Conservation (phyloP, 129 eudicot species). For the Lactuca sativa region DNA sequence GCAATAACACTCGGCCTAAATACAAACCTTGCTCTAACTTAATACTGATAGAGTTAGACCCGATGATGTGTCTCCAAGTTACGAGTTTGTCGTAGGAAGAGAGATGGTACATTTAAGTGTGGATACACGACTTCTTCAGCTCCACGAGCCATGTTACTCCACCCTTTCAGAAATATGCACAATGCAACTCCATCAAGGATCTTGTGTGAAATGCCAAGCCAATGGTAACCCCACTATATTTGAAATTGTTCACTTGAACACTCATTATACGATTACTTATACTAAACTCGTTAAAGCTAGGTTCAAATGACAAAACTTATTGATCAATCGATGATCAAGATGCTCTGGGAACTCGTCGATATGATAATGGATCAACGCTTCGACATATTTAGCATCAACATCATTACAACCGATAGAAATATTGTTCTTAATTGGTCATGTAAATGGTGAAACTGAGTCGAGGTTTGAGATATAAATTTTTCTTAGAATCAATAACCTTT, state of each 20-base stretch:
- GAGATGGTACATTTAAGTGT: conserved; percentile 32
- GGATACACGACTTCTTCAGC: conserved; percentile 21
- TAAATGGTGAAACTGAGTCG: conserved; percentile 13
- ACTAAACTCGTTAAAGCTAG: not conserved
- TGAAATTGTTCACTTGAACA: conserved; percentile 25
- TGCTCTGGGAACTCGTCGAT: not conserved
- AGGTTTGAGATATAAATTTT: conserved; percentile 5
- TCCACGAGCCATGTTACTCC: conserved; percentile 36
- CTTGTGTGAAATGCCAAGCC: conserved; percentile 20
- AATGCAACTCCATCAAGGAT: conserved; percentile 51
- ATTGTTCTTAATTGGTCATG: not conserved
- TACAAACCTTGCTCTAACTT: conserved; percentile 36
- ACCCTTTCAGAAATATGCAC: conserved; percentile 37
- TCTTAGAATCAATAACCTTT: not conserved
- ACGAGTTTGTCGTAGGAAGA: conserved; percentile 34
- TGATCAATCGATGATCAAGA: not conserved
- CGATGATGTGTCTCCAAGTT: conserved; percentile 38
- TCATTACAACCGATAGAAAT: conserved; percentile 9
- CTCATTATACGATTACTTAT: not conserved
- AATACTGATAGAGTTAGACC: conserved; percentile 35
- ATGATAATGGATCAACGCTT: not conserved
- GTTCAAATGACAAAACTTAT: conserved; percentile 13
- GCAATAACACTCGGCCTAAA: not conserved
- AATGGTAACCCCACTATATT: conserved; percentile 29
- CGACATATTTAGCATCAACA: not conserved